Base-by-base conservation (phyloP, 768 basidiomycete species). In the Pleurotus ostreatus region DNA sequence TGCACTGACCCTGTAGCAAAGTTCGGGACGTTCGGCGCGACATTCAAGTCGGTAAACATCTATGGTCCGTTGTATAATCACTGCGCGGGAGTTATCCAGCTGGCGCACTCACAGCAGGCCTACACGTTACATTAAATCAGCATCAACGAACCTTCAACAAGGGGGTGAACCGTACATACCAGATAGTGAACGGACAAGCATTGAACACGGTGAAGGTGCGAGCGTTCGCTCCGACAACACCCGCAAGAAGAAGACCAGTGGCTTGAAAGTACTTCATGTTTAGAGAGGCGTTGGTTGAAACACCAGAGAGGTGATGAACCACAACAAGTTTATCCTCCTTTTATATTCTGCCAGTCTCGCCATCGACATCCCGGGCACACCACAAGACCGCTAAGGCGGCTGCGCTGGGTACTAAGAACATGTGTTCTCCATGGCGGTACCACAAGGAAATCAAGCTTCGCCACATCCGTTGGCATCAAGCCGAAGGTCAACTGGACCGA, bases 161-260 rank as follows among this genome's bases (percentile, higher is more conserved):
- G 15, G 49, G 37, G 13, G 40, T n/a, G n/a, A n/a, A 9, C 30
- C 11, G 12, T 23, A 51, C 70, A 18, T 62, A 85, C 86, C 86
- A 88, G 58, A 88, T 77, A 2, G 85, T 88, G 68, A 85, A 88
- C 0, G 84, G 78, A 62, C 86, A 88, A 2, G 69, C 74, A 69
- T 88, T 88, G 63, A 74, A 73, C 47, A 82, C 82, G 0, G 79
- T 83, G 59, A 88, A 77, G 23, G 79, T 85, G 34, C 85, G 78
- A 43, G 76, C 82, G n/a, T 71, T 66, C 40, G 71, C 70, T 51
- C 69, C 55, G 2, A 71, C 68, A 16, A 69, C 41, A 40, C 75
- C 59, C 23, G 67, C 67, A 44, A 70, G 58, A 37, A 68, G 64
- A 18, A 68, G 57, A 26, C 58, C 39, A 40, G 66, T 54, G 48